Conservation (phyloP, 345 rosid species). For the Adansonia digitata region DNA sequence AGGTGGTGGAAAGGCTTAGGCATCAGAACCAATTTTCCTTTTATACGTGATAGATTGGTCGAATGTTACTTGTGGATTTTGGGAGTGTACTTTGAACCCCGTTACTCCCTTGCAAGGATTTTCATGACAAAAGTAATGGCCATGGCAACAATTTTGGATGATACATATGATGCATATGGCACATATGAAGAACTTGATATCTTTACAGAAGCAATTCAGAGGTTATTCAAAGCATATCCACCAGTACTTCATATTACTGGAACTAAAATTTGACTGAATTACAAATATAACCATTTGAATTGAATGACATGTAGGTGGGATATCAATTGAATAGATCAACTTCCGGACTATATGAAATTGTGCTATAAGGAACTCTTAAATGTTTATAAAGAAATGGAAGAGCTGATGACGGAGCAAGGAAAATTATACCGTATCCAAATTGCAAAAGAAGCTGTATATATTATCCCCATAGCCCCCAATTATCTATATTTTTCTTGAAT, state of each 20-base stretch:
- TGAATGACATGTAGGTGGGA: slow-evolving; percentile 13
- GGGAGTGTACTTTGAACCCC: too few species aligned
- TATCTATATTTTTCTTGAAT: too few species aligned
- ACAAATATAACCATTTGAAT: too few species aligned
- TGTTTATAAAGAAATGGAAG: slow-evolving; percentile 1
- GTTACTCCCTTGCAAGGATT: slow-evolving; percentile 11
- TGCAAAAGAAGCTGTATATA: background rate
- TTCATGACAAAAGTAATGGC: slow-evolving; percentile 16
- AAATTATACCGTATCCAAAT: too few species aligned
- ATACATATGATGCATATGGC: too few species aligned
- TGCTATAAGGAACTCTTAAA: background rate
- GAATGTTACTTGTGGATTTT: slow-evolving; percentile 13
- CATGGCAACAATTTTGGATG: slow-evolving; percentile 1
- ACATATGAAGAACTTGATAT: too few species aligned
- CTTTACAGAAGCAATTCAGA: slow-evolving; percentile 16
- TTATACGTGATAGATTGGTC: background rate
- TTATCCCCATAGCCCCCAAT: background rate
- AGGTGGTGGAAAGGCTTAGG: slow-evolving; percentile 29
- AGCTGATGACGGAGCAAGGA: background rate
- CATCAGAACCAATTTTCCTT: slow-evolving; percentile 15
- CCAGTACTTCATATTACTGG: background rate
- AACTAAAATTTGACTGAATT: background rate
- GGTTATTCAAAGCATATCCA: too few species aligned
- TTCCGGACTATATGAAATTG: background rate
- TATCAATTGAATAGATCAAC: background rate